Evolutionary conservation across 345 rosid species (phyloP).

Genomic region (Capsella bursapastoris): DNA sequence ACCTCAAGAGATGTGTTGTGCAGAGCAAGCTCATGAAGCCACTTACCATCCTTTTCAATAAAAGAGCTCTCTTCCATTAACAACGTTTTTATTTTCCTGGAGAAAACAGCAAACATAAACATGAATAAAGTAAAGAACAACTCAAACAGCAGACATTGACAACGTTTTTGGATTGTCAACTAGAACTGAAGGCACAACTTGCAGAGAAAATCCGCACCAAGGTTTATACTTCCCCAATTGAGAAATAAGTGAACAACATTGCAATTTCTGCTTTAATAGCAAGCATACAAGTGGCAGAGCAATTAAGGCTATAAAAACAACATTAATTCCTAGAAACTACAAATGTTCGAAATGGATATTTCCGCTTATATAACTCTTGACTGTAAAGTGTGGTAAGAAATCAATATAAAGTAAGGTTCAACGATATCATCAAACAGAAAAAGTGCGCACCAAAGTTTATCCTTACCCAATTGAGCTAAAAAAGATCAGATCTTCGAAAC

Average conservation of each 20-base stretch:
- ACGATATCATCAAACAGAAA: neutral
- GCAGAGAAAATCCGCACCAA: neutral
- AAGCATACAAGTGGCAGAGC: neutral
- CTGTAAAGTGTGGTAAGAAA: neutral
- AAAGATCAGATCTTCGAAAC: neutral
- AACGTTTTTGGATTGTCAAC: neutral
- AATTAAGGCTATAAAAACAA: neutral
- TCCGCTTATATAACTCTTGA: neutral
- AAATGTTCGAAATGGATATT: constrained; percentile 4
- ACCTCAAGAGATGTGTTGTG: constrained; percentile 77
- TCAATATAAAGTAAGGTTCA: constrained; percentile 3
- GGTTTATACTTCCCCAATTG: constrained; percentile 7
- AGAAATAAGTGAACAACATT: constrained; percentile 10
- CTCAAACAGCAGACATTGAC: neutral
- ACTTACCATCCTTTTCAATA: constrained; percentile 67
- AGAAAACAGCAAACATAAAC: constrained; percentile 17
- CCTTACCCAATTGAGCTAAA: constrained; percentile 7
- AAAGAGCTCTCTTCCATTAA: constrained; percentile 85
- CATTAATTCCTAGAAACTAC: neutral
- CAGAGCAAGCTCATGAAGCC: constrained; percentile 90
- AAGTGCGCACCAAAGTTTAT: constrained; percentile 2
- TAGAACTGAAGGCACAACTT: neutral
- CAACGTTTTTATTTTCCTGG: constrained; percentile 77
- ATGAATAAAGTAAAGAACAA: constrained; percentile 14
- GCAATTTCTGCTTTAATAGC: neutral